Conservation (phyloP, 2,329 filamentous ascomycete species). For the Emericellopsis atlantica region DNA sequence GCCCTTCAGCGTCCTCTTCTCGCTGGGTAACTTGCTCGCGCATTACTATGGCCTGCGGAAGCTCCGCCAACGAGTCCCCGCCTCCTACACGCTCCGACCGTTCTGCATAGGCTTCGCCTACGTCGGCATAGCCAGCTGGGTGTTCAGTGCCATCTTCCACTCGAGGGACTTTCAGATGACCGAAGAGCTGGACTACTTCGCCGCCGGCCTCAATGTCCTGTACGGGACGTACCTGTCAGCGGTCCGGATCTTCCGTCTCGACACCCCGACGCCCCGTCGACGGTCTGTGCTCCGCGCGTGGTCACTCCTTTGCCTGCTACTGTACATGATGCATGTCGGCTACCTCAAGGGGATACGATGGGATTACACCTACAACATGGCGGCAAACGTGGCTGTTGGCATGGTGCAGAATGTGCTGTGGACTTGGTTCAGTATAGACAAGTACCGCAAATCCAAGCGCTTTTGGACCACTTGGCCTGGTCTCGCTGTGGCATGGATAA, state of each 20-base stretch:
- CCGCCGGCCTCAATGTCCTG: slow-evolving; percentile 75
- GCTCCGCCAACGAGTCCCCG: slow-evolving; percentile 58
- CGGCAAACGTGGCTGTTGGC: slow-evolving; percentile 77
- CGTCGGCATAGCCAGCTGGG: slow-evolving; percentile 73
- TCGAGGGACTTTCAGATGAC: slow-evolving; percentile 74
- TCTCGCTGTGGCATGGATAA: slow-evolving; percentile 82
- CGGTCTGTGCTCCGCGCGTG: slow-evolving; percentile 53
- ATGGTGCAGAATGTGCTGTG: slow-evolving; percentile 72
- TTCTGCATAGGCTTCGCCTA: slow-evolving; percentile 76
- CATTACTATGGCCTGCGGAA: slow-evolving; percentile 67
- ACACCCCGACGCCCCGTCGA: slow-evolving; percentile 34
- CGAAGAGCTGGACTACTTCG: slow-evolving; percentile 95
- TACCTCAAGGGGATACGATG: slow-evolving; percentile 80
- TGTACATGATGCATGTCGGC: slow-evolving; percentile 66
- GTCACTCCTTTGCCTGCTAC: slow-evolving; percentile 56
- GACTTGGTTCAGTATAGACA: slow-evolving; percentile 68
- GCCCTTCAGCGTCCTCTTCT: slow-evolving; percentile 87
- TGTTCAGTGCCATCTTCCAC: slow-evolving; percentile 85
- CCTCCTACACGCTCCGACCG: slow-evolving; percentile 59
- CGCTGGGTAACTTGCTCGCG: slow-evolving; percentile 77
- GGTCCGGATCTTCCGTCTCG: slow-evolving; percentile 73
- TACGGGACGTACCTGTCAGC: slow-evolving; percentile 84
- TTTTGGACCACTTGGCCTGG: slow-evolving; percentile 84
- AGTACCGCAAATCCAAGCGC: slow-evolving; percentile 59
- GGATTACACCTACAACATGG: slow-evolving; percentile 98